Conservation (phyloP, 441 rosid species). For the Arabidopsis lyrata region DNA sequence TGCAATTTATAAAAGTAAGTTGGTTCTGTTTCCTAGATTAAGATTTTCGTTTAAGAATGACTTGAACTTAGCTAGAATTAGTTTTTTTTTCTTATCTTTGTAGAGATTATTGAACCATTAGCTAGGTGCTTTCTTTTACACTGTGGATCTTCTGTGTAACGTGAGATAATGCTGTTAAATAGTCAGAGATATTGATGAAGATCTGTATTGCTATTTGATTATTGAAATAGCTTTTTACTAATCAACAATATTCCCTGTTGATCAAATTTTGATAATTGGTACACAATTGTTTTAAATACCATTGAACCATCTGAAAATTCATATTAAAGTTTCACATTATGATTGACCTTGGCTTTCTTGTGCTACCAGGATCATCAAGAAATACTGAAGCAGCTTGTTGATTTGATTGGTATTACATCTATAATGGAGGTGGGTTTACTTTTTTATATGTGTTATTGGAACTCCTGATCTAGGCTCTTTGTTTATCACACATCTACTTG, state of each 20-base stretch:
- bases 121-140: constrained; percentile 27
- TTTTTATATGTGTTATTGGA: constrained; percentile 19
- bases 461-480: constrained; percentile 25
- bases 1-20: constrained; percentile 72
- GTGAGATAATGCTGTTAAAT: constrained; percentile 16
- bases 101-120: constrained; percentile 19
- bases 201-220: constrained; percentile 13
- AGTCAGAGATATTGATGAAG: constrained; percentile 6
- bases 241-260: constrained; percentile 24
- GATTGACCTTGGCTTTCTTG: constrained; percentile 35
- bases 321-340: constrained; percentile 17
- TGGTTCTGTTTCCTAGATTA: constrained; percentile 25
- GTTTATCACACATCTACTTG: constrained; percentile 8
- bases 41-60: constrained; percentile 6
- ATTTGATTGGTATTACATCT: constrained; percentile 91
- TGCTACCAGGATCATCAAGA: constrained; percentile 74
- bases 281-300: constrained; percentile 7
- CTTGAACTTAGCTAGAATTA: constrained; percentile 20
- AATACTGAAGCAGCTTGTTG: constrained; percentile 74
- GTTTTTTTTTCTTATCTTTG: background rate
- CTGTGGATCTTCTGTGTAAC: background rate
- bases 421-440: constrained; percentile 86
- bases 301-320: constrained; percentile 17
- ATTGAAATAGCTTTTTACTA: constrained; percentile 20
- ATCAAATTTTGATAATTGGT: constrained; percentile 8